Evolutionary conservation across 768 basidiomycete species (phyloP).

Genomic region (Tulasnella sp.): DNA sequence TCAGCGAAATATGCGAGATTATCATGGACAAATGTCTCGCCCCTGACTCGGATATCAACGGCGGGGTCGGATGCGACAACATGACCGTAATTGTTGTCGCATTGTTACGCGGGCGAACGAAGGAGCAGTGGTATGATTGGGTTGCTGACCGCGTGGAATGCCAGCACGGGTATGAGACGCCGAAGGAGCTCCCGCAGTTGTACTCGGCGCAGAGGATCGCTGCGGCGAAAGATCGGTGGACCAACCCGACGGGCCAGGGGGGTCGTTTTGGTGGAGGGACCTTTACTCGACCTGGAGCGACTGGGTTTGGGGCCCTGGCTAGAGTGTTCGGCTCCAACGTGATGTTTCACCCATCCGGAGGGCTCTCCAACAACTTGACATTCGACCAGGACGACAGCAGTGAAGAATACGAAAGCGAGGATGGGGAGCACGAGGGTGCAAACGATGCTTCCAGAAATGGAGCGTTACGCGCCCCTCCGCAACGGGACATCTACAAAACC

Average conservation of each 20-base stretch:
- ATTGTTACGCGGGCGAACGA: conserved; percentile 71
- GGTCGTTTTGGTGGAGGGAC: not conserved
- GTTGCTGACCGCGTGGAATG: conserved; percentile 67
- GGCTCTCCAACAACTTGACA: conserved; percentile 39
- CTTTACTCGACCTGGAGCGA: conserved; percentile 17
- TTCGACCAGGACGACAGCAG: conserved; percentile 47
- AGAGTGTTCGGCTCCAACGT: conserved; percentile 48
- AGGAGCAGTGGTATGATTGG: conserved; percentile 89
- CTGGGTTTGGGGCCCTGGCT: conserved; percentile 38
- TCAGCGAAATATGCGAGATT: conserved; percentile 75
- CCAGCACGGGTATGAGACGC: conserved; percentile 66
- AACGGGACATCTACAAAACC: conserved; percentile 40
- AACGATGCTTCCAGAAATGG: conserved; percentile 28
- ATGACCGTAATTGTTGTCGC: conserved; percentile 95
- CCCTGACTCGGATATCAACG: conserved; percentile 79
- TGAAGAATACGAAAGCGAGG: conserved; percentile 48
- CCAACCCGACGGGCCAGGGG: not conserved
- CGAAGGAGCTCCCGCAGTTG: conserved; percentile 59
- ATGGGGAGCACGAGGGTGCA: conserved; percentile 31
- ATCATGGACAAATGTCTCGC: conserved; percentile 91
- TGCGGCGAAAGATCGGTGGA: conserved; percentile 13
- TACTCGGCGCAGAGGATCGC: conserved; percentile 45
- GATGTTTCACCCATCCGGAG: conserved; percentile 49
- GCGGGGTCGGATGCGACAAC: conserved; percentile 96
- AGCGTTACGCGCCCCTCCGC: conserved; percentile 32